Base-by-base conservation (phyloP, 2,329 filamentous ascomycete species). In the Aplosporella prunicola region DNA sequence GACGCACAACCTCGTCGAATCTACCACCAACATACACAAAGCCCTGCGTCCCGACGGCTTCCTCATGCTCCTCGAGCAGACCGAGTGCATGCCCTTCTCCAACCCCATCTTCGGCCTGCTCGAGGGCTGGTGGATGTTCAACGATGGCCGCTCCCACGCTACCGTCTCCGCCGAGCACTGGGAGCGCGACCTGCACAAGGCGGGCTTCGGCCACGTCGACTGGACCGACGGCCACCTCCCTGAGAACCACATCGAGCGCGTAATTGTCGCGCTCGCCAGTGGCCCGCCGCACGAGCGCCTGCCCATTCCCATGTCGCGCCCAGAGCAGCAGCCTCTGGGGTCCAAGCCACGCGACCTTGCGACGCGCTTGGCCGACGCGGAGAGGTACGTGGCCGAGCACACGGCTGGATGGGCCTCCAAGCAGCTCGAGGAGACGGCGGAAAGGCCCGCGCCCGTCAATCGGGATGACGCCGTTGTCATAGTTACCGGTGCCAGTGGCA, bases 41-140 rank as follows among this genome's bases (percentile, higher is more conserved):
- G 44, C 53, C 20, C 42, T 62, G 5, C 46, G 47, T 1, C 39
- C 47, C 0, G 50, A 56, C 25, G 58, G 60, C 0, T 37, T 53
- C 4, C n/a, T 62, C 3, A 41, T 41, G 3, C 40, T 62, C 0
- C 9, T 56, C 1, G 59, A 61, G 34, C 26, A 59, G 13, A 62
- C 56, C 0, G 30, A 41, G 13, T 46, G 45, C 13, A 36, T 57
- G 10, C 47, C 42, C 40, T 58, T 52, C 51, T 41, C 52, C 5
- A 58, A 64, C 40, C 27, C 62, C 7, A 48, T 61, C 13, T 57
- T 60, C 33, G 61, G 61, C 5, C 40, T 62, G 6, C 45, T 64
- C 1, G 58, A 61, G 16, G 61, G 59, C 3, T 63, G 61, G 60
- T 63, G 61, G 61, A 40, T 57, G 1, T 60, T 59, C 31, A 47